Evolutionary conservation across 2,329 filamentous ascomycete species (phyloP).

Genomic region (Stromatinia cepivora): DNA sequence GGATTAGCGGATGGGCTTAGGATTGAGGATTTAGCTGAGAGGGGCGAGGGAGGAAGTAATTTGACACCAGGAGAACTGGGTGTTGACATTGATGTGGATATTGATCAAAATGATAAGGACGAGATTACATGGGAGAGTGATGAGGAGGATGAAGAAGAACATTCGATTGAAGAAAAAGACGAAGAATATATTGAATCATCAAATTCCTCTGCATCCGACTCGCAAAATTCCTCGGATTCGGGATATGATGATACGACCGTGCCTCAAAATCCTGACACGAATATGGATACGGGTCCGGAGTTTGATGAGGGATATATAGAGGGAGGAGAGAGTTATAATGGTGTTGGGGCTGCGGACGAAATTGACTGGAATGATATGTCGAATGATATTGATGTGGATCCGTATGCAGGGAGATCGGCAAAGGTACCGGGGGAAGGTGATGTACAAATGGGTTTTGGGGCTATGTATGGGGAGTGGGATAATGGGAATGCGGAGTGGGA

Average conservation of each 20-base stretch:
- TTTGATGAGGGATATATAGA: neutral
- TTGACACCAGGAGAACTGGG: neutral
- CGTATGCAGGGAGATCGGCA: neutral
- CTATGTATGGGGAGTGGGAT: neutral
- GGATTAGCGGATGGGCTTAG: neutral
- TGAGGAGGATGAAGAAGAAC: neutral
- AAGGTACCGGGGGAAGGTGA: neutral
- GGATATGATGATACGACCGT: neutral
- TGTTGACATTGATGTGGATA: neutral
- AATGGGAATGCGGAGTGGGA: neutral
- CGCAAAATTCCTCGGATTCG: neutral
- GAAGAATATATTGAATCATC: neutral
- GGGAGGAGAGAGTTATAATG: neutral
- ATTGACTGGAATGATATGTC: slow-evolving; percentile 11
- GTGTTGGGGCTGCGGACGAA: neutral
- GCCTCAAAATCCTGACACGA: neutral
- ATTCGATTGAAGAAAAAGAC: neutral
- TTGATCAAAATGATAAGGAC: neutral
- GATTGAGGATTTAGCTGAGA: neutral
- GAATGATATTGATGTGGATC: slow-evolving; percentile 1
- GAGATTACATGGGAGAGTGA: slow-evolving; percentile 18
- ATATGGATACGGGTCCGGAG: neutral
- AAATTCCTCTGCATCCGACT: neutral
- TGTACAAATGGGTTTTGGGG: neutral
- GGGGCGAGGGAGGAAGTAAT: slow-evolving; percentile 1